A percentile compares a stretch with the other conserved stretches of the same genome.
These are phyloP conservation scores for Chionographis japonica DNA, from an alignment of 106 monocot species.

Conservation along the genomic window DNA sequence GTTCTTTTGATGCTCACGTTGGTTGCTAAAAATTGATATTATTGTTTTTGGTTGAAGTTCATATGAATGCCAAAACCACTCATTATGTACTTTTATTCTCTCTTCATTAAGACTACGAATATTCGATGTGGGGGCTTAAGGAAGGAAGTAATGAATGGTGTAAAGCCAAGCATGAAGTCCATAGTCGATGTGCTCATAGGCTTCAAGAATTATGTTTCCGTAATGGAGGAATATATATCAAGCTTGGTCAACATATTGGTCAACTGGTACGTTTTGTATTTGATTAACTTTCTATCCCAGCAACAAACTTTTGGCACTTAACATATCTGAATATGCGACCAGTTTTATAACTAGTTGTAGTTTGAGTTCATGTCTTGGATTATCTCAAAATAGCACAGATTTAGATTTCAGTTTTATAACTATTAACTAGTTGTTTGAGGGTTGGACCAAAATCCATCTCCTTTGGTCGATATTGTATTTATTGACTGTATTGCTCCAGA, in stretches of 20 bases:
- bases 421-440: too few species aligned
- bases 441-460: too few species aligned
- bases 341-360: too few species aligned
- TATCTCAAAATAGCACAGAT: too few species aligned
- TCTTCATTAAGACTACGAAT: slow-evolving; percentile 56
- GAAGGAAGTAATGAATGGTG: slow-evolving; percentile 61
- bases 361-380: too few species aligned
- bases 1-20: too few species aligned
- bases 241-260: slow-evolving; percentile 91
- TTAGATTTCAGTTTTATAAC: too few species aligned
- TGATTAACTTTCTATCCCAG: neutral
- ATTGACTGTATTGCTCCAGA: too few species aligned
- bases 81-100: neutral
- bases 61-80: too few species aligned
- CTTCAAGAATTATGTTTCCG: slow-evolving; percentile 86
- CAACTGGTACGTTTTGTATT: slow-evolving; percentile 50
- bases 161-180: slow-evolving; percentile 64
- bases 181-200: slow-evolving; percentile 54
- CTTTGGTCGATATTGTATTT: too few species aligned
- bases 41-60: too few species aligned
- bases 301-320: neutral
- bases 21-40: too few species aligned
- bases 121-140: slow-evolving; percentile 58
- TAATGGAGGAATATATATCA: slow-evolving; percentile 95
- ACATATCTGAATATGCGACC: neutral